A percentile compares a stretch with the other conserved stretches of the same genome.
Conservation (phyloP, 2,329 filamentous ascomycete species). For the Zymoseptoria brevis region DNA sequence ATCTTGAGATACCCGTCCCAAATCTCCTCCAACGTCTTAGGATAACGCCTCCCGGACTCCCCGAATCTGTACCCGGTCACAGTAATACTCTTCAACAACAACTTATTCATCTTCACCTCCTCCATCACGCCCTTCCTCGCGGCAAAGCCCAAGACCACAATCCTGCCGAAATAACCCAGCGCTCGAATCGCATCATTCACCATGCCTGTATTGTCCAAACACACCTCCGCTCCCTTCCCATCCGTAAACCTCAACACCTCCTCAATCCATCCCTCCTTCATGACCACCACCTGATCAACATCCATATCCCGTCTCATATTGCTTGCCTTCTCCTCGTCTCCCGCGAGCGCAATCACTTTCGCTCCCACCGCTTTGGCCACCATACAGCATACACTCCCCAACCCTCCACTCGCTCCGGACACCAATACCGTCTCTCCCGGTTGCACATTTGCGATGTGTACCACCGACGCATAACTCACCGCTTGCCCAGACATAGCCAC, state of each 20-base stretch:
- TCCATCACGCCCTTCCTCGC: conserved; percentile 48
- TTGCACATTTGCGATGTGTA: conserved; percentile 35
- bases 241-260: conserved; percentile 41
- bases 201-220: conserved; percentile 52
- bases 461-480: conserved; percentile 47
- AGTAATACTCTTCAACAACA: conserved; percentile 47
- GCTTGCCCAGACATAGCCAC: conserved; percentile 49
- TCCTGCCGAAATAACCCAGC: conserved; percentile 45
- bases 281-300: conserved; percentile 30
- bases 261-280: conserved; percentile 46
- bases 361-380: conserved; percentile 48
- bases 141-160: conserved; percentile 54
- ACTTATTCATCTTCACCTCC: conserved; percentile 46
- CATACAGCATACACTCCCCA: conserved; percentile 50
- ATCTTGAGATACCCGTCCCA: conserved; percentile 47
- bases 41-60: conserved; percentile 46
- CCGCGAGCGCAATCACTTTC: conserved; percentile 47
- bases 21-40: conserved; percentile 40
- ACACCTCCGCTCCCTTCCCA: conserved; percentile 47
- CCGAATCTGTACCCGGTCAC: conserved; percentile 52
- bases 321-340: conserved; percentile 38
- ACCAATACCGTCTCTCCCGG: conserved; percentile 46
- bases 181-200: conserved; percentile 49
- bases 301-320: conserved; percentile 23
- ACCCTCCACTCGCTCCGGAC: conserved; percentile 48